phyloP scores from a whole-genome alignment of 148 eudicot species.

The Silene latifolia region DNA sequence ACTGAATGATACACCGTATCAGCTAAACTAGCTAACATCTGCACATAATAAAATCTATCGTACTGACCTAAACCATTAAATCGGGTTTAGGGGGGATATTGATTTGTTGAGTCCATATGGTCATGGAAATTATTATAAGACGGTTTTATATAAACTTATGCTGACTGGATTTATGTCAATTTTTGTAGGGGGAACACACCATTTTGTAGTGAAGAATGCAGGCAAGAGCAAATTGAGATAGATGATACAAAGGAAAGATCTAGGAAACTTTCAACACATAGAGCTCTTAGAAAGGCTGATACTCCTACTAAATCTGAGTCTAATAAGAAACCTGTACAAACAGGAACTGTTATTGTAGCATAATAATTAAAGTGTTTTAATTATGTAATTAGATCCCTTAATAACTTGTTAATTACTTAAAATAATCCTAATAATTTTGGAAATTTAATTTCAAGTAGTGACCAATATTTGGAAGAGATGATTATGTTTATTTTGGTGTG shows the following conservation, averaged over 20 bases:
- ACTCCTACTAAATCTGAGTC: constrained; percentile 21
- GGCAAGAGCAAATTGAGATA: constrained; percentile 74
- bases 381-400: background rate
- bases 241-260: constrained; percentile 57
- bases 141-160: background rate
- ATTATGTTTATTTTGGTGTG: constrained; percentile 27
- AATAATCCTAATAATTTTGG: background rate
- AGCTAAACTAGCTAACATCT: too few relatives aligned
- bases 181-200: constrained; percentile 79
- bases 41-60: too few relatives aligned
- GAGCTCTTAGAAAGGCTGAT: constrained; percentile 22
- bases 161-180: constrained; percentile 1
- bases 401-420: background rate
- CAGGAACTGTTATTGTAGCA: constrained; percentile 29
- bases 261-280: constrained; percentile 23
- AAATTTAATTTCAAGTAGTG: constrained; percentile 14
- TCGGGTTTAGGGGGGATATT: too few relatives aligned
- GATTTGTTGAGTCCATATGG: too few relatives aligned
- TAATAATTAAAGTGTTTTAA: background rate
- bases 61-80: too few relatives aligned
- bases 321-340: constrained; percentile 25
- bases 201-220: constrained; percentile 81
- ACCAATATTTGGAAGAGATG: constrained; percentile 6
- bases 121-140: background rate
- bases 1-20: too few relatives aligned